Evolutionary conservation across 2,329 filamentous ascomycete species (phyloP), one percentile per base, ranked within the genome.

Genomic region (Xylariaceae sp.): DNA sequence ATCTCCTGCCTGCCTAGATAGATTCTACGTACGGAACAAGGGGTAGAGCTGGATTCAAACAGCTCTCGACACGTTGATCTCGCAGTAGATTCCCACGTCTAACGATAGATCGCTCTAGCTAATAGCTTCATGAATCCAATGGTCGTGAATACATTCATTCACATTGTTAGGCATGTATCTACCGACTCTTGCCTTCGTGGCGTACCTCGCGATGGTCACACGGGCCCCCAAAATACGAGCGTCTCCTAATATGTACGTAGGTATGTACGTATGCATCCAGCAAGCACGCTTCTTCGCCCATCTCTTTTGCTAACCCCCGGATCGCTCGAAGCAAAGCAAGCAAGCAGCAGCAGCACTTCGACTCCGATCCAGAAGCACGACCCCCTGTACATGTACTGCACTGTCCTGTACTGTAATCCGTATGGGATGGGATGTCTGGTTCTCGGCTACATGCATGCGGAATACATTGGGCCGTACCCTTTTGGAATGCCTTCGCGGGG

Each of bases 361-460:
- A 62, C 51, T 62, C 61, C 66, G 64, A 68, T 67, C 64, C 64
- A 66, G 67, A 30, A 30, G 23, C 23, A 30, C 59, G 61, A 59
- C 59, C 61, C 66, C 62, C 58, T 66, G 62, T 55, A 30, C 23
- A 30, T 30, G 23, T 30, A 30, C 6, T 30, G 23, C 5, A 30
- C 23, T 30, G 23, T 30, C 1, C 4, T 30, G 23, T 30, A 30
- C 23, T 30, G 23, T 30, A 30, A 30, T 30, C 23, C 23, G 23
- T 30, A 30, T 30, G 23, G 23, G 53, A 30, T 30, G 23, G 23
- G 53, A 45, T 37, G 49, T 58, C 61, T 57, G 61, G 58, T 58
- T 51, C 53, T 52, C 68, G 69, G 69, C 57, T 68, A 53, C 63
- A 55, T 65, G 66, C 69, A 30, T 30, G 23, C 23, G 23, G 23